A percentile compares a stretch with the other conserved stretches of the same genome.
Conservation (phyloP, 805 yeast species). For the Saccharomycodes ludwigii region DNA sequence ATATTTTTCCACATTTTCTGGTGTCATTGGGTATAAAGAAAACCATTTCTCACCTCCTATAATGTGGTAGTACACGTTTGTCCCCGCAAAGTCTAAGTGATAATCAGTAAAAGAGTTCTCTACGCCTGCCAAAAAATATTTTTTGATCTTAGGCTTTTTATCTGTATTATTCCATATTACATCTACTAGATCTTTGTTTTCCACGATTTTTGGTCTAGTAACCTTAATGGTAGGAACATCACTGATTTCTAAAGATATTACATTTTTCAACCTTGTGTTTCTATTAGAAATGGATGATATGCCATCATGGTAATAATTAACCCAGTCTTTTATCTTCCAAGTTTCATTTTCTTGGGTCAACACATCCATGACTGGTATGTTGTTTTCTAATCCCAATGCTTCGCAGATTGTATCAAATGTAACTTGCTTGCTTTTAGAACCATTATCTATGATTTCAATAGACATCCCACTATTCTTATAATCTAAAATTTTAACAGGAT, state of each 20-base stretch:
- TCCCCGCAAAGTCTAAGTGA: conserved; percentile 87
- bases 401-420: conserved; percentile 35
- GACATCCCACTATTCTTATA: too few species aligned
- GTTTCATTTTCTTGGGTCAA: conserved; percentile 51
- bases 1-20: conserved; percentile 45
- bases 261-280: conserved; percentile 56
- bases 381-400: conserved; percentile 47
- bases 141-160: conserved; percentile 47
- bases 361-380: conserved; percentile 82
- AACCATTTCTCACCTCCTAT: conserved; percentile 66
- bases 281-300: too few species aligned
- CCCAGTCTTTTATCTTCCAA: conserved; percentile 68
- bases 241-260: conserved; percentile 67
- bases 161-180: conserved; percentile 40
- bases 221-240: conserved; percentile 21
- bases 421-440: too few species aligned
- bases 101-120: conserved; percentile 74
- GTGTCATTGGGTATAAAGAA: conserved; percentile 69
- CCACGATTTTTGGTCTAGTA: conserved; percentile 54
- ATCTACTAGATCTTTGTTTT: conserved; percentile 55
- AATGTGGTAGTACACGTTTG: conserved; percentile 81
- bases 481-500: too few species aligned
- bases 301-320: conserved; percentile 46
- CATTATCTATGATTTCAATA: too few species aligned
- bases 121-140: conserved; percentile 80